Evolutionary conservation across 371 early-diverging fungal genomes (phyloP), one percentile per base, ranked within the genome.

Genomic region (Mucor lusitanicus): DNA sequence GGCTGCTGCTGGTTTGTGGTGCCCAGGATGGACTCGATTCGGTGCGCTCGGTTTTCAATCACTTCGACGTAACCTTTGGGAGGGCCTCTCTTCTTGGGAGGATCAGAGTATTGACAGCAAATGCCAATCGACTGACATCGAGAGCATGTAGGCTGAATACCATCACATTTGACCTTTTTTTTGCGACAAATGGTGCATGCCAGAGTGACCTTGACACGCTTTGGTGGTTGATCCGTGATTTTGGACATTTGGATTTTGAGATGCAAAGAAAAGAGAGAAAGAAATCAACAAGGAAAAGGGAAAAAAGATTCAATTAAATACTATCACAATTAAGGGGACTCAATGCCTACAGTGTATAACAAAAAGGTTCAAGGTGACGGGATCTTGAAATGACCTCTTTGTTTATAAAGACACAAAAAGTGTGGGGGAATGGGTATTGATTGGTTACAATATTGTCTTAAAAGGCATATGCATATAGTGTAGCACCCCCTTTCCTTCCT

Each of bases 1-100:
- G 58, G n/a, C n/a, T n/a, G 59, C 21, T 48, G 46, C 1, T 63
- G 50, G 13, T 63, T 28, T 56, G 59, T 28, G n/a, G 57, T 69
- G 9, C 57, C 56, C 23, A 91, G 73, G 59, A 92, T 78, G 21
- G 83, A 86, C 66, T 92, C 88, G 33, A 89, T 86, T 58, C 87
- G 87, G 72, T 87, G 88, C n/a, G 88, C 81, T 53, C 91, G 75
- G 69, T 79, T 86, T 59, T 90, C 91, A 54, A 92, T 92, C 12
- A 87, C 83, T 55, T 91, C 92, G 21, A 88, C 88, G 70, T 88
- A 87, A 9, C 88, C 88, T 73, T 91, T 92, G 28, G 90, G 88
- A 13, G 92, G 92, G 0, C 92, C 92, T 39, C 90, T 75, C 50
- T 78, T 80, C 61, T 72, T 78, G 12, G 72, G 71, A 37, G 70